Percentiles rank a stretch among this genome's conserved stretches.
Conservation (phyloP, 2,329 filamentous ascomycete species). For the Graphiopsis chlorocephala region DNA sequence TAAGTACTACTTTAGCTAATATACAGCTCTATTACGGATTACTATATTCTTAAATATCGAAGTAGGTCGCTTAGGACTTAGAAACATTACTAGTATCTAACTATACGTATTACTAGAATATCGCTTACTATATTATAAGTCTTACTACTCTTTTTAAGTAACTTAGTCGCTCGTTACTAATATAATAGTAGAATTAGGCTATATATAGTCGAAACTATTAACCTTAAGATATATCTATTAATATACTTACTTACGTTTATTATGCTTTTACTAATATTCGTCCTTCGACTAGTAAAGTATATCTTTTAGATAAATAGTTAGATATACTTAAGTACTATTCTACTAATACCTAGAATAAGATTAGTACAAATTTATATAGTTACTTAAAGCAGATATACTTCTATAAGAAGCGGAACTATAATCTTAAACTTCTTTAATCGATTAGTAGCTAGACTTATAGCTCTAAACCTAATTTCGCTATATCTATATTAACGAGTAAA, state of each 20-base stretch:
- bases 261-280: slow-evolving; percentile 87
- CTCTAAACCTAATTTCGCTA: slow-evolving; percentile 71
- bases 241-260: slow-evolving; percentile 83
- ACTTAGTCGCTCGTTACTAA: slow-evolving; percentile 38
- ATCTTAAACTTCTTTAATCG: slow-evolving; percentile 74
- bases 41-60: too few relatives aligned
- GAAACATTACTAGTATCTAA: too few relatives aligned
- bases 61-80: too few relatives aligned
- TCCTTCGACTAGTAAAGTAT: slow-evolving; percentile 73
- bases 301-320: slow-evolving; percentile 64
- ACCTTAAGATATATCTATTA: slow-evolving; percentile 73
- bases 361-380: slow-evolving; percentile 70
- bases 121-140: too few relatives aligned
- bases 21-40: too few relatives aligned
- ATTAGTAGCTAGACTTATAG: slow-evolving; percentile 82
- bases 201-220: slow-evolving; percentile 74
- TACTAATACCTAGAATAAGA: slow-evolving; percentile 61
- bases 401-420: slow-evolving; percentile 70
- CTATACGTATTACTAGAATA: too few relatives aligned
- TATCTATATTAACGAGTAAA: slow-evolving; percentile 59
- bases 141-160: too few relatives aligned
- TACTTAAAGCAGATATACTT: slow-evolving; percentile 72
- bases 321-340: slow-evolving; percentile 67
- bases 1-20: too few relatives aligned
- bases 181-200: slow-evolving; percentile 62